phyloP scores from a whole-genome alignment of 345 rosid species.

The Aquilaria yunnanensis region DNA sequence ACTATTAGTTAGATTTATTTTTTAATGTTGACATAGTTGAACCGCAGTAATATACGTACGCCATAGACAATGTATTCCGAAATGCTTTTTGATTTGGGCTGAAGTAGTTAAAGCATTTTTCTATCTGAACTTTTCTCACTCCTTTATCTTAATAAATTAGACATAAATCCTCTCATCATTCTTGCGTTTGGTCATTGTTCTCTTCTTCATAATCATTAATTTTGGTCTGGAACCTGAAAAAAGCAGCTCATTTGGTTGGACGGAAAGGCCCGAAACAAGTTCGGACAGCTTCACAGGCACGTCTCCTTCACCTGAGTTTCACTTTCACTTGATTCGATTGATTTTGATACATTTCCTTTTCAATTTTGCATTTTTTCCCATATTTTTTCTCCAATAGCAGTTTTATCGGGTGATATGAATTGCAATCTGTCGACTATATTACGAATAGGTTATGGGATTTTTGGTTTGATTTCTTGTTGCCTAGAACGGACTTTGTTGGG shows the following conservation, averaged over 20 bases:
- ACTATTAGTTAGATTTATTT: too few relatives aligned
- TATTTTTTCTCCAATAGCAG: slow-evolving; percentile 6
- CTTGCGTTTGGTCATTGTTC: too few relatives aligned
- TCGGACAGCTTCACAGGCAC: slow-evolving; percentile 22
- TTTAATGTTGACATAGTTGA: too few relatives aligned
- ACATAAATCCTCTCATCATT: too few relatives aligned
- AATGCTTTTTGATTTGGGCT: too few relatives aligned
- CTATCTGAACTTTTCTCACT: too few relatives aligned
- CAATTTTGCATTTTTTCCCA: background rate
- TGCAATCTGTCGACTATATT: slow-evolving; percentile 12
- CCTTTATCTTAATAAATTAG: too few relatives aligned
- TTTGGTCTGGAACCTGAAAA: too few relatives aligned
- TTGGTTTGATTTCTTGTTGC: slow-evolving; percentile 8
- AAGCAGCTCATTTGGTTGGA: slow-evolving; percentile 5
- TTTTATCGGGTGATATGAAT: slow-evolving; percentile 30
- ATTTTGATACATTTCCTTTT: background rate
- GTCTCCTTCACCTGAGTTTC: slow-evolving; percentile 15
- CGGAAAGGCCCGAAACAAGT: background rate
- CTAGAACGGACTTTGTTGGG: background rate
- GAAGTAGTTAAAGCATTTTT: too few relatives aligned
- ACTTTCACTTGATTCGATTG: slow-evolving; percentile 1
- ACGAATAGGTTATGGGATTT: slow-evolving; percentile 2
- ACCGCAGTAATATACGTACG: too few relatives aligned
- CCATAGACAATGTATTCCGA: too few relatives aligned
- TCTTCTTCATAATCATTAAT: too few relatives aligned